Conservation (phyloP, 2,329 filamentous ascomycete species). For the Trichoderma breve region DNA sequence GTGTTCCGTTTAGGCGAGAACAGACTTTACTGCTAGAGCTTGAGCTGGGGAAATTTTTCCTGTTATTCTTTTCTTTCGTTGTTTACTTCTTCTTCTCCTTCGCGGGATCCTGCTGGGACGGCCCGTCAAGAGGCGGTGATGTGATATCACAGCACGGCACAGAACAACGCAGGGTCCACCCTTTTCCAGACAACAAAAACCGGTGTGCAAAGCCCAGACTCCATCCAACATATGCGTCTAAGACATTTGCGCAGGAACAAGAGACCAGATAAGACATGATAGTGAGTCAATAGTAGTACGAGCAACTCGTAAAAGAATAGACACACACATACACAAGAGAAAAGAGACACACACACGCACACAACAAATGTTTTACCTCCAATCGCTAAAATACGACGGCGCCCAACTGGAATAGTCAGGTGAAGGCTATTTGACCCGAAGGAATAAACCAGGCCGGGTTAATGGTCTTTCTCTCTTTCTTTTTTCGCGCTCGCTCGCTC, state of each 20-base stretch:
- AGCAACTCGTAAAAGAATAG: neutral
- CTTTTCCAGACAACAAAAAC: neutral
- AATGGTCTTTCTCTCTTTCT: neutral
- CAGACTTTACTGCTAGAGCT: neutral
- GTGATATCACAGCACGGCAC: neutral
- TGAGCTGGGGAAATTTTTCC: neutral
- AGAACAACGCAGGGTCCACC: neutral
- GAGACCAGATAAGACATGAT: neutral
- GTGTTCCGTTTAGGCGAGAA: neutral
- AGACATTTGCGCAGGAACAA: neutral
- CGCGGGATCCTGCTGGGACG: neutral
- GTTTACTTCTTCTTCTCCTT: neutral
- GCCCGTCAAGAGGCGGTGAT: conserved; percentile 16
- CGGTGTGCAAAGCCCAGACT: neutral
- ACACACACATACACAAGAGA: neutral
- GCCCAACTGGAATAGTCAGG: conserved; percentile 14
- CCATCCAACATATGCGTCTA: neutral
- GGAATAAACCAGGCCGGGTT: neutral
- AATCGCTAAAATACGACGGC: neutral
- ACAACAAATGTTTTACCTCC: neutral
- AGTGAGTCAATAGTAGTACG: neutral
- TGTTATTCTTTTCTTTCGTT: neutral
- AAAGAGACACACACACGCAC: neutral
- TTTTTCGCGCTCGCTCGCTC: neutral
- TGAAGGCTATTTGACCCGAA: neutral